Evolutionary conservation across 2,329 filamentous ascomycete genomes (phyloP), one percentile per base, ranked within the genome.

Genomic region (Pleochaeta shiraiana): DNA sequence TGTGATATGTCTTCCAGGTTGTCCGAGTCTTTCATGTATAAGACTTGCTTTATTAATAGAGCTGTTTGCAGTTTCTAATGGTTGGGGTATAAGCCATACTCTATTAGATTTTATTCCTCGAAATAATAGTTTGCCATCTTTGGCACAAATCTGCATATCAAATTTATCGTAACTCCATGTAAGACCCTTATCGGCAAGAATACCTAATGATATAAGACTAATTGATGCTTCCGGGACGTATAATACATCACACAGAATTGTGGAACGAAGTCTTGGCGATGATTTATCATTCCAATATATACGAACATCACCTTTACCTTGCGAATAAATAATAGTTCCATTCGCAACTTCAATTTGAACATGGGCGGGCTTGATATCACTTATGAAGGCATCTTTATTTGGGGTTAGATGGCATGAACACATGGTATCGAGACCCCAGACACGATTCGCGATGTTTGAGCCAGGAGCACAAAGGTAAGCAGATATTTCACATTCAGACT

Each of bases 401-500:
- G 57, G 33, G 12, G 57, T 61, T 28, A 37, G 19, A 39, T 39
- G 57, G 16, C 57, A 61, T n/a, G 57, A 61, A 16, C 57, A 61
- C 33, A 61, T 61, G 12, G 30, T 39, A 61, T 61, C 57, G 21
- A 61, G 57, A 24, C 31, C 57, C 31, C 57, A 37, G 21, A 24
- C 21, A 37, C 30, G 6, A n/a, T 61, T 37, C 21, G n/a, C 2
- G 21, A 24, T 34, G 4, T 24, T 37, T 37, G n/a, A 11, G 2
- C 14, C 11, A 2, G 19, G 3, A 37, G 16, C 21, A 24, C 30
- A 16, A 57, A 39, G 57, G 21, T 61, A 39, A 37, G 57, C 21
- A n/a, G 57, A 61, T 19, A 12, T 4, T 61, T 61, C 57, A 61
- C 19, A 9, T 61, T 61, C 30, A 61, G 57, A 61, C 21, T 61